Percentiles rank a stretch among this genome's conserved stretches.
phyloP scores from a whole-genome alignment of 352 stramenopile genomes.

The Pythium dissotocum region DNA sequence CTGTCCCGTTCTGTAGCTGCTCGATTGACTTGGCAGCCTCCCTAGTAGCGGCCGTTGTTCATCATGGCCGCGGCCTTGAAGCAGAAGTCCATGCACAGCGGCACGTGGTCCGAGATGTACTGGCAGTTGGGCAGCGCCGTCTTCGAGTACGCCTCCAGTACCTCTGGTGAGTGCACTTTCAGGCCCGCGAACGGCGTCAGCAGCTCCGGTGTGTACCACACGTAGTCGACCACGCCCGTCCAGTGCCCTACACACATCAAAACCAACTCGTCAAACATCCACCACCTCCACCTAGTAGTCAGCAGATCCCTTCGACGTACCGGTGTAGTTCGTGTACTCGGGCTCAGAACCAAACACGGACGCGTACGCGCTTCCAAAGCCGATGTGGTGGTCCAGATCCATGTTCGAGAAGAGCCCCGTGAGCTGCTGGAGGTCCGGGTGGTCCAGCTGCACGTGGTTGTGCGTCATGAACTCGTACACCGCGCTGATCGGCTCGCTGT shows the following conservation, averaged over 20 bases:
- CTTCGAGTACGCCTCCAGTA: slow-evolving; percentile 87
- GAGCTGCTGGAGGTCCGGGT: slow-evolving; percentile 87
- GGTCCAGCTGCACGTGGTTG: slow-evolving; percentile 82
- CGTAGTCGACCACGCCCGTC: slow-evolving; percentile 97
- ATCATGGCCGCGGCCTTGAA: slow-evolving; percentile 59
- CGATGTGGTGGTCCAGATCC: slow-evolving; percentile 91
- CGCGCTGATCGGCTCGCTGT: slow-evolving; percentile 95
- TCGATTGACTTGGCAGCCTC: neutral
- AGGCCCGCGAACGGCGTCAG: slow-evolving; percentile 93
- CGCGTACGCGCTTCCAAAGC: slow-evolving; percentile 94
- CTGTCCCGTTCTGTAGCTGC: neutral
- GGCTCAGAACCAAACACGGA: slow-evolving; percentile 96
- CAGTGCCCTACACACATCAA: slow-evolving; percentile 75
- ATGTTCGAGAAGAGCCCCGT: slow-evolving; percentile 48
- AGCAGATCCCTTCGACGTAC: slow-evolving; percentile 24
- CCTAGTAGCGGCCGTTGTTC: slow-evolving; percentile 34
- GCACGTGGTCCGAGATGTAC: slow-evolving; percentile 96
- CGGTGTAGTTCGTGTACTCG: slow-evolving; percentile 98
- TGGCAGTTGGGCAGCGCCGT: slow-evolving; percentile 95
- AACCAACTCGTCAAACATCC: neutral
- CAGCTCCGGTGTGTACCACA: slow-evolving; percentile 96
- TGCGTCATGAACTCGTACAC: slow-evolving; percentile 97
- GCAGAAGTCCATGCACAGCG: slow-evolving; percentile 89
- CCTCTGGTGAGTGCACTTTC: slow-evolving; percentile 90
- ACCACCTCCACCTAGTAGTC: no score